Evolutionary conservation across 805 yeast genomes (phyloP), one percentile per base, ranked within the genome.

Genomic region (Maudiozyma saulgeensis): DNA sequence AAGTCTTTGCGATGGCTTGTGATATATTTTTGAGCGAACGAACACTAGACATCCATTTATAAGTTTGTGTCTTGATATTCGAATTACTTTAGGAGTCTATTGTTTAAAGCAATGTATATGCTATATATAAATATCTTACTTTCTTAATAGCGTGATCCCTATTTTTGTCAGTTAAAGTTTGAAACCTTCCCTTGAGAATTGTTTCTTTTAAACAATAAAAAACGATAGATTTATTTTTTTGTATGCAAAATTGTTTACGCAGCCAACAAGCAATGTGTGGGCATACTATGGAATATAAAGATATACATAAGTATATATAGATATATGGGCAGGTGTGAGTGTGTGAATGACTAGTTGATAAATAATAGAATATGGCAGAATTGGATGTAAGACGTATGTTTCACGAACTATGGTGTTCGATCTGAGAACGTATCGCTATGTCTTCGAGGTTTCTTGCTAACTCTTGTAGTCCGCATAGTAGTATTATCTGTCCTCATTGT

Each of bases 391-490:
- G 38, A 19, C 4, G 32, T 28, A 28, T 28, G 12, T 28, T 28
- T 28, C 32, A 8, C 12, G 23, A 28, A 28, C 32, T 28, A 28
- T 28, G 9, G 32, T 9, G 32, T 9, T 28, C 32, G 32, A 28
- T 28, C 32, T 28, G 32, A 8, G 32, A 28, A 28, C 8, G 18
- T 35, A n/a, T 16, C 16, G 9, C 18, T 35, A 35, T 35, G 38
- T 35, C 18, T 35, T 15, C 32, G 43, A 41, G 13, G n/a, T 26
- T 41, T 41, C 43, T 41, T 42, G 23, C 23, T 28, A 12, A 28
- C 44, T 42, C 44, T 42, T 42, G 44, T 42, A 11, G 44, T 42
- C 16, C 44, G 18, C 26, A 42, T 28, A 2, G 44, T 42, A 3
- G 44, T 42, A 11, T 26, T n/a, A 16, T 42, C 44, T 9, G 44